phyloP scores from a whole-genome alignment of 1,139 yeast species.

The Scheffersomyces titani region DNA sequence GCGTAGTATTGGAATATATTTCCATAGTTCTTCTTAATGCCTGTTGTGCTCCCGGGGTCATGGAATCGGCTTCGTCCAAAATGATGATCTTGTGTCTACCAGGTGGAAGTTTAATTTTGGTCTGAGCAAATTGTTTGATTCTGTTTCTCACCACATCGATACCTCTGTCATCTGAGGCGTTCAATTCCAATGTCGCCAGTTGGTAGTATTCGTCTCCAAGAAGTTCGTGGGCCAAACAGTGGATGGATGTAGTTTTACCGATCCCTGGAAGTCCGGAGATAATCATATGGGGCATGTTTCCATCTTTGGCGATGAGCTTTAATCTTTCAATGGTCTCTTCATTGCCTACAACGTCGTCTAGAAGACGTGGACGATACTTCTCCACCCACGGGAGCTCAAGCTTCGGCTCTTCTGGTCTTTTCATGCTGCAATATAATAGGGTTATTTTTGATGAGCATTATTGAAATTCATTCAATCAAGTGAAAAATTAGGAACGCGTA shows the following conservation, averaged over 20 bases:
- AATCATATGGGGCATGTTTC: slow-evolving; percentile 96
- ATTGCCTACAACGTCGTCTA: slow-evolving; percentile 91
- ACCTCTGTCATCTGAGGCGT: slow-evolving; percentile 53
- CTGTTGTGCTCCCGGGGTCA: slow-evolving; percentile 98
- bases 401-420: neutral
- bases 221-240: slow-evolving; percentile 84
- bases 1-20: slow-evolving; percentile 85
- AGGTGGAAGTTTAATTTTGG: slow-evolving; percentile 61
- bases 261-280: slow-evolving; percentile 95
- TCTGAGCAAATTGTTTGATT: slow-evolving; percentile 63
- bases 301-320: slow-evolving; percentile 82
- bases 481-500: neutral
- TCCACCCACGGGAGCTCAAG: slow-evolving; percentile 78
- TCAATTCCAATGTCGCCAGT: slow-evolving; percentile 85
- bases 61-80: slow-evolving; percentile 95
- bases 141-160: slow-evolving; percentile 51
- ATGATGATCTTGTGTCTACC: slow-evolving; percentile 82
- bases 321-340: slow-evolving; percentile 85
- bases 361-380: slow-evolving; percentile 79
- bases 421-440: neutral
- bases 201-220: slow-evolving; percentile 67
- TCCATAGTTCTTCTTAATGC: slow-evolving; percentile 98
- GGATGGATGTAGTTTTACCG: slow-evolving; percentile 93
- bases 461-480: neutral
- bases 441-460: neutral